Percentiles rank a stretch among this genome's conserved stretches.
Evolutionary conservation across 805 yeast genomes (phyloP).

Genomic region (Kodamaea neixiangensis): DNA sequence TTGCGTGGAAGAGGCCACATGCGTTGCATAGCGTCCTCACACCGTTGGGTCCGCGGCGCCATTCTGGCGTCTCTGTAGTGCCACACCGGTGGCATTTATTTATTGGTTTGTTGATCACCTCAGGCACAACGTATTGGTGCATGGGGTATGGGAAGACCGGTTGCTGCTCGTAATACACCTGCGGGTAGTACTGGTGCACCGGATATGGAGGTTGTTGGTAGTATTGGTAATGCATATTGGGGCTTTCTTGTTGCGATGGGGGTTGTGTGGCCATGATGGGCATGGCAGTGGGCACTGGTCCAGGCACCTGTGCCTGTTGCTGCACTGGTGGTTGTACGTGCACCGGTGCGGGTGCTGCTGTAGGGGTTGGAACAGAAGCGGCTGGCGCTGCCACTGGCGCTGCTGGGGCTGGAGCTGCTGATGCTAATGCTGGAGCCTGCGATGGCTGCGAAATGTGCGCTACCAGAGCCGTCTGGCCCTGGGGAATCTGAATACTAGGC

Average conservation of each 20-base stretch:
- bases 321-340: too few relatives aligned
- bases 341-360: background rate
- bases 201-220: conserved; percentile 11
- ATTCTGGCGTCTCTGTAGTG: conserved; percentile 47
- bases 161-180: conserved; percentile 8
- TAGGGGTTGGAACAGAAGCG: too few relatives aligned
- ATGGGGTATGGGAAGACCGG: conserved; percentile 11
- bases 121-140: conserved; percentile 27
- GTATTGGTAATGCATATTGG: conserved; percentile 16
- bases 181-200: conserved; percentile 8
- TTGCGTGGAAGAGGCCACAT: conserved; percentile 46
- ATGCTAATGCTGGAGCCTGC: background rate
- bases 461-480: background rate
- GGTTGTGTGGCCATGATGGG: background rate
- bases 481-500: conserved; percentile 1
- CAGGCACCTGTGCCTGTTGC: background rate
- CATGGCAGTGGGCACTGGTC: background rate
- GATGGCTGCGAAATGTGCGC: background rate
- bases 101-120: conserved; percentile 33
- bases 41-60: conserved; percentile 48
- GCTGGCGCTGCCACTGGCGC: background rate
- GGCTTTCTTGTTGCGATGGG: conserved; percentile 4
- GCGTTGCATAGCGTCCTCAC: conserved; percentile 48
- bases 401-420: conserved; percentile 8
- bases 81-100: conserved; percentile 48